Evolutionary conservation across 148 eudicot genomes (phyloP).

Genomic region (Hydrangea macrophylla): DNA sequence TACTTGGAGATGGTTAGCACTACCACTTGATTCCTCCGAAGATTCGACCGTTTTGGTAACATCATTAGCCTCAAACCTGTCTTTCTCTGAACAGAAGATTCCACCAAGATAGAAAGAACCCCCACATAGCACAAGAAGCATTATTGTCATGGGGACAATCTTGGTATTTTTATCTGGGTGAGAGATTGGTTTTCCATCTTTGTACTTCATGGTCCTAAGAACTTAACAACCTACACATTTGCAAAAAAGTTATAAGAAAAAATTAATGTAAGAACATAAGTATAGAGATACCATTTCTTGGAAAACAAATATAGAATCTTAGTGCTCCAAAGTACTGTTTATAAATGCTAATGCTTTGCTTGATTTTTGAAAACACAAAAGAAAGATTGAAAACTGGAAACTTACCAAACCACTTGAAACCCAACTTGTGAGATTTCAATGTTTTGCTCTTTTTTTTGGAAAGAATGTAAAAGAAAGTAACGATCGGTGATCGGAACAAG

Average conservation of each 20-base stretch:
- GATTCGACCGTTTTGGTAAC: slow-evolving; percentile 25
- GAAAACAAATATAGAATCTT: neutral
- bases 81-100: slow-evolving; percentile 55
- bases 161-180: slow-evolving; percentile 53
- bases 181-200: slow-evolving; percentile 53
- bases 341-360: neutral
- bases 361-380: neutral
- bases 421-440: neutral
- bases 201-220: slow-evolving; percentile 57
- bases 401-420: neutral
- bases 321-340: neutral
- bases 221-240: slow-evolving; percentile 39
- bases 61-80: slow-evolving; percentile 26
- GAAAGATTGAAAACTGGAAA: slow-evolving; percentile 7
- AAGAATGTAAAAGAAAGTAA: neutral
- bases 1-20: slow-evolving; percentile 39
- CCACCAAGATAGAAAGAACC: slow-evolving; percentile 87
- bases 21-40: slow-evolving; percentile 19
- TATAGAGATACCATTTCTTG: neutral
- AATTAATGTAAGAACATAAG: neutral
- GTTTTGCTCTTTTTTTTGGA: neutral
- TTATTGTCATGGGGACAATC: slow-evolving; percentile 47
- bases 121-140: slow-evolving; percentile 68
- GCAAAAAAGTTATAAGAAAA: neutral
- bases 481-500: neutral